Percentiles rank a stretch among this genome's conserved stretches.
Conservation (phyloP, 2,329 filamentous ascomycete genomes). For the Bipolaris sorokiniana region DNA sequence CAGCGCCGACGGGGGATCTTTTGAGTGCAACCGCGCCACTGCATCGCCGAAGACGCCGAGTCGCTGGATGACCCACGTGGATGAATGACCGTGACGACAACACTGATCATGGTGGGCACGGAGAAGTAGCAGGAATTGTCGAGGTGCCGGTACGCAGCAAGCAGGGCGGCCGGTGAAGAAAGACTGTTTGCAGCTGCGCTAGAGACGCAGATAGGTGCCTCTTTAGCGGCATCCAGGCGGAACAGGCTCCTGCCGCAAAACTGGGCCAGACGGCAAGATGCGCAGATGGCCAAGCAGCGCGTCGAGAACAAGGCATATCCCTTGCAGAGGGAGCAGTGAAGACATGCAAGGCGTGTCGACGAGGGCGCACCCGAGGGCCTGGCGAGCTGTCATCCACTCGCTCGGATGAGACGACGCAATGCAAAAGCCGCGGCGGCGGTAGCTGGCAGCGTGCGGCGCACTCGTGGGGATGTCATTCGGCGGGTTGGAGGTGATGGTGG, state of each 20-base stretch:
- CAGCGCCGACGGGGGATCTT: slow-evolving; percentile 17
- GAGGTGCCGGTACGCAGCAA: background rate
- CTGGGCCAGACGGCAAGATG: background rate
- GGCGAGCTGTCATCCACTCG: slow-evolving; percentile 14
- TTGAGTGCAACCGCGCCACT: slow-evolving; percentile 9
- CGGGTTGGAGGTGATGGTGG: slow-evolving; percentile 10
- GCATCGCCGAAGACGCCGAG: slow-evolving; percentile 13
- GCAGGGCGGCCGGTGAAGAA: too few species aligned
- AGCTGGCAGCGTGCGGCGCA: slow-evolving; percentile 16
- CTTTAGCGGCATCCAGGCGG: background rate
- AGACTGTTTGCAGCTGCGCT: background rate
- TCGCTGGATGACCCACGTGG: background rate
- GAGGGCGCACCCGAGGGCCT: slow-evolving; percentile 10
- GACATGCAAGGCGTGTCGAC: slow-evolving; percentile 11
- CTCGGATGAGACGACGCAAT: slow-evolving; percentile 14
- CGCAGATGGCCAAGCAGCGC: background rate
- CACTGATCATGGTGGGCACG: background rate
- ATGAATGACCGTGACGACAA: background rate
- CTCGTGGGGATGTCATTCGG: slow-evolving; percentile 14
- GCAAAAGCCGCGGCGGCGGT: slow-evolving; percentile 10
- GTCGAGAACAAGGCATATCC: background rate
- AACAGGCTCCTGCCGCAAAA: background rate
- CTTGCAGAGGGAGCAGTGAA: background rate
- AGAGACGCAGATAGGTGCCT: background rate
- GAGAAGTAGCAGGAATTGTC: background rate